Conservation (phyloP, 805 yeast species). For the Starmerella apicola region DNA sequence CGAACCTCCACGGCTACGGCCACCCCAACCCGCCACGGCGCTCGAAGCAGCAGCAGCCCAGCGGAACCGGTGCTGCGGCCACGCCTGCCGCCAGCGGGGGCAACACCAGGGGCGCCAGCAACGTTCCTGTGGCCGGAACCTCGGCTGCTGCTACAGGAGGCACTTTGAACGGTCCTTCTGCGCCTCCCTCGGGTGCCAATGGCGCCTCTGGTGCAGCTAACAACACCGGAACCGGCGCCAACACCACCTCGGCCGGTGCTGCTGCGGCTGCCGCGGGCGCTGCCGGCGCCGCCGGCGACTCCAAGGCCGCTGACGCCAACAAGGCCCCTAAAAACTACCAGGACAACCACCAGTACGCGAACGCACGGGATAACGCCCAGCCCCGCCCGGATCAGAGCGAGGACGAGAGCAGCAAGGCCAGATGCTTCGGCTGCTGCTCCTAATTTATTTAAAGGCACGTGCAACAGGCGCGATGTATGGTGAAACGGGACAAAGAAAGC, state of each 20-base stretch:
- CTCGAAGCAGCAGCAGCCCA: conserved; percentile 15
- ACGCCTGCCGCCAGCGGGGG: conserved; percentile 9
- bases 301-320: not conserved
- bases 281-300: conserved; percentile 2
- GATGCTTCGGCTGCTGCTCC: conserved; percentile 8
- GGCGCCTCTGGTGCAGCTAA: not conserved
- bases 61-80: conserved; percentile 12
- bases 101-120: no score
- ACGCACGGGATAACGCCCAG: conserved; percentile 3
- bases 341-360: conserved; percentile 17
- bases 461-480: no score
- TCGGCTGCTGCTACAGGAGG: not conserved
- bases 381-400: conserved; percentile 10
- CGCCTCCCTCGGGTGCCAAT: no score
- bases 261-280: conserved; percentile 7
- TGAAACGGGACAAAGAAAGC: no score
- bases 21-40: conserved; percentile 48
- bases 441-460: no score
- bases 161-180: not conserved
- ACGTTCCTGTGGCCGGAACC: no score
- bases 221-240: not conserved
- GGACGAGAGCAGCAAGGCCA: conserved; percentile 6
- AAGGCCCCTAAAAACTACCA: conserved; percentile 14
- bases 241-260: no score
- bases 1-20: conserved; percentile 91